Base-by-base conservation (phyloP, 352 stramenopile species). In the Phytophthora megakarya region DNA sequence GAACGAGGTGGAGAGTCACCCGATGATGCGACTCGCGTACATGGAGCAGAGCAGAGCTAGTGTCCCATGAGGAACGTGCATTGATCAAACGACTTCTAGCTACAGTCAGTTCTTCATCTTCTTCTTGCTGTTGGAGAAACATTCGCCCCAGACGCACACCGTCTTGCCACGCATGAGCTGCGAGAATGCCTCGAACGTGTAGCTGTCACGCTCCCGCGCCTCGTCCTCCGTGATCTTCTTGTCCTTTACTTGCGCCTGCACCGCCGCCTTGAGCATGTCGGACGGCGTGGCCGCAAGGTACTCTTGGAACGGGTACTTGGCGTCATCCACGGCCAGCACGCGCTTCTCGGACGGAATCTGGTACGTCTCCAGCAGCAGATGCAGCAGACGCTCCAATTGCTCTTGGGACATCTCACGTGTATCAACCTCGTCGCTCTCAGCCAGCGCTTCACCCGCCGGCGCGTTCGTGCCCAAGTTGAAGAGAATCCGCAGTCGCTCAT, bases 261-360 rank as follows among this genome's bases (percentile, higher is more conserved):
- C 63, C 2, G 70, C 73, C 10, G 61, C 50, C 58, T 75, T 67
- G 45, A 88, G 74, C 61, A 80, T 70, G 22, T 78, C 75, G 21
- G 75, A 65, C 1, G 61, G 40, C 11, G 57, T 72, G 1, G 62
- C 86, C 0, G 63, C n/a, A 42, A 80, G 75, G 69, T 90, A 92
- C 72, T 89, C 67, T 59, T 95, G 84, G 71, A 91, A 85, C 37
- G 84, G 84, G 49, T 84, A 92, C 70, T 89, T 88, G 46, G 74
- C 81, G n/a, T 87, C 84, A 3, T 76, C 57, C 18, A 89, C 50
- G 11, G 81, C 67, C 15, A 93, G 56, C 50, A 95, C 84, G 33
- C 86, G 86, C 63, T 95, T 95, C 64, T 95, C 86, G 2, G 86
- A 92, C 48, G 86, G 86, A 46, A 95, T 79, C 66, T 95, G 86